These are phyloP conservation scores for Drosera capensis DNA, from an alignment of 148 eudicot species.

Conservation along the genomic window DNA sequence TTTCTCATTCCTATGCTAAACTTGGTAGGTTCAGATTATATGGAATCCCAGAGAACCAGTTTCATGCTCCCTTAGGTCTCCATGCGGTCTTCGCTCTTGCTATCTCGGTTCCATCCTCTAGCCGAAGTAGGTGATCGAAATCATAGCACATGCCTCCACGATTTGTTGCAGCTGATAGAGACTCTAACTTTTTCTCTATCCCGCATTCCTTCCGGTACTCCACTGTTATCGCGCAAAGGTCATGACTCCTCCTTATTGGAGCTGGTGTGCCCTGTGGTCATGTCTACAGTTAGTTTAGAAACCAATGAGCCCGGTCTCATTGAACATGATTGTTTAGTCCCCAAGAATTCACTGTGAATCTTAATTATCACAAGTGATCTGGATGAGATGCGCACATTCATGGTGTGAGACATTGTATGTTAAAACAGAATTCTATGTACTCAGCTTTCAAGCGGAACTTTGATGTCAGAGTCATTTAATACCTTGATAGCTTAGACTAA, in stretches of 20 bases:
- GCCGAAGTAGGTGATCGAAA: constrained; percentile 16
- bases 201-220: constrained; percentile 69
- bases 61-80: constrained; percentile 30
- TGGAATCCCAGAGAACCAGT: no score
- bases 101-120: constrained; percentile 47
- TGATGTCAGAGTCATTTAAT: no score
- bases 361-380: no score
- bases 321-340: not conserved
- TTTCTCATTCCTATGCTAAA: no score
- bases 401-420: no score
- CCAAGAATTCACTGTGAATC: no score
- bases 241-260: constrained; percentile 33
- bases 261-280: constrained; percentile 41
- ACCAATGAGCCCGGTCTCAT: not conserved
- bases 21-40: no score
- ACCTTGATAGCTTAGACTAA: no score
- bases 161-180: constrained; percentile 33
- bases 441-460: no score
- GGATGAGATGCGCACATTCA: no score
- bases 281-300: no score
- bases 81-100: constrained; percentile 57
- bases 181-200: constrained; percentile 41
- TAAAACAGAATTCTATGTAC: no score
- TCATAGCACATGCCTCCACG: constrained; percentile 14
- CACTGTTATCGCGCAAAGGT: constrained; percentile 29